Evolutionary conservation across 768 basidiomycete genomes (phyloP).

Genomic region (Lyophyllum atratum): DNA sequence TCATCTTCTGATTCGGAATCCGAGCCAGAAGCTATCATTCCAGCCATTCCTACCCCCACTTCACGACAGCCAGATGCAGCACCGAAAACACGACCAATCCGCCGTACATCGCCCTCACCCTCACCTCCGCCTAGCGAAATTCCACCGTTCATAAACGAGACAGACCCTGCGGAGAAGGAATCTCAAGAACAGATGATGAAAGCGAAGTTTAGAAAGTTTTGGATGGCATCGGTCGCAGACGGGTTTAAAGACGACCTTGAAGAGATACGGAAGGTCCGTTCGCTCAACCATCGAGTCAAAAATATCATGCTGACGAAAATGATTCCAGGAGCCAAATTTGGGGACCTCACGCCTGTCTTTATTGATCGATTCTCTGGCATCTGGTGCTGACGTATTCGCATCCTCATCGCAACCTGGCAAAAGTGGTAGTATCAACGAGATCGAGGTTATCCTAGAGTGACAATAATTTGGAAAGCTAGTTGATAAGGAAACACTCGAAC

Average conservation of each 20-base stretch:
- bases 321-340: slow-evolving; percentile 59
- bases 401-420: slow-evolving; percentile 35
- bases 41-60: slow-evolving; percentile 8
- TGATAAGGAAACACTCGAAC: no score
- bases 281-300: neutral
- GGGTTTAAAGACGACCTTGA: slow-evolving; percentile 86
- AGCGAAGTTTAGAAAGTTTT: slow-evolving; percentile 77
- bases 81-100: slow-evolving; percentile 15
- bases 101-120: slow-evolving; percentile 40
- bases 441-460: slow-evolving; percentile 69
- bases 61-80: slow-evolving; percentile 15
- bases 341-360: slow-evolving; percentile 67
- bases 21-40: slow-evolving; percentile 6
- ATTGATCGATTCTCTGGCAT: slow-evolving; percentile 81
- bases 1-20: slow-evolving; percentile 20
- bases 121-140: slow-evolving; percentile 47
- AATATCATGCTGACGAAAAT: neutral
- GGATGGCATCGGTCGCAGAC: slow-evolving; percentile 84
- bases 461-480: no score
- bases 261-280: slow-evolving; percentile 72
- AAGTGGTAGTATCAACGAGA: slow-evolving; percentile 54
- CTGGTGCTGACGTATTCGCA: slow-evolving; percentile 74
- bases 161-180: slow-evolving; percentile 27
- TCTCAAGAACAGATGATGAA: slow-evolving; percentile 53
- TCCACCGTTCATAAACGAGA: slow-evolving; percentile 58